Evolutionary conservation across 495 filamentous ascomycete genomes (phyloP), one percentile per base, ranked within the genome.

Genomic region (Filosporella fistucella): DNA sequence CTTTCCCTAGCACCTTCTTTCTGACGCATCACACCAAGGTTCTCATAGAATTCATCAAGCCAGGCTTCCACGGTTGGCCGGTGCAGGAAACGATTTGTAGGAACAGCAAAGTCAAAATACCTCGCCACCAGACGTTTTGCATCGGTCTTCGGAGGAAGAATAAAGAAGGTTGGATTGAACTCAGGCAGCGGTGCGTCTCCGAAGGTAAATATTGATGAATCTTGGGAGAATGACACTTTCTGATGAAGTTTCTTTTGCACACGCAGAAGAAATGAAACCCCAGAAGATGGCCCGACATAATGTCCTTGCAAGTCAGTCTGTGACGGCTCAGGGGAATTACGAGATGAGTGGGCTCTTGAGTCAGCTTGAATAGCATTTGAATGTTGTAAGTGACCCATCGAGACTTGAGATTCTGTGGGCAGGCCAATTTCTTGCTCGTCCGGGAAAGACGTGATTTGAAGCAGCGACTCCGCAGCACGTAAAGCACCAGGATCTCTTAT

Each of bases 301-400:
- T 63, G 72, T 55, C 30, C 69, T 58, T 60, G 50, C 45, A 54
- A 61, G 52, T 55, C 71, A 57, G 63, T 70, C 62, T 57, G 63
- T 51, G 59, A 60, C 39, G 38, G 72, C 60, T 47, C 61, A 54
- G 60, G 64, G 49, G 60, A 72, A 54, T 51, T 65, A 56, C 48
- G 64, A 53, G 49, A 55, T 23, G 42, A 65, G 60, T 43, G 64
- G 56, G 13, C 47, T 52, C 23, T 42, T 58, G 56, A 50, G 18
- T 38, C 17, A 1, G 20, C 18, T 26, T 24, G 18, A 25, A 23
- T 18, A 25, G 14, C 5, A 25, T n/a, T 20, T 2, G 44, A 33
- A 16, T n/a, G 18, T 13, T 40, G 23, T 17, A 33, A 12, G 12
- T 35, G 43, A 9, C 22, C 26, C 12, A 34, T 32, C 5, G 24